Conservation (phyloP, 306 rosid genomes). For the Vicia villosa region DNA sequence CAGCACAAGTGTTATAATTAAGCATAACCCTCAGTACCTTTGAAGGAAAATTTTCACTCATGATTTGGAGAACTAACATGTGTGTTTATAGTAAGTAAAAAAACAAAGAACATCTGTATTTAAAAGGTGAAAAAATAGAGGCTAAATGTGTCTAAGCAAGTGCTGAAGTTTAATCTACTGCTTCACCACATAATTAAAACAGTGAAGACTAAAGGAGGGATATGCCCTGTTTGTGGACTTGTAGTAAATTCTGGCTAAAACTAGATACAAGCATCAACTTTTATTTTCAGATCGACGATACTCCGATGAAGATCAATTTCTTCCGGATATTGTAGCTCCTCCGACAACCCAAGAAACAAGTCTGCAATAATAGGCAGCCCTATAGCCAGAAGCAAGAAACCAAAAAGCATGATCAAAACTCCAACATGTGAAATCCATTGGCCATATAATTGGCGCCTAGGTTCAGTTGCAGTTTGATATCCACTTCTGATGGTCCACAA, state of each 20-base stretch:
- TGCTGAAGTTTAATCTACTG: constrained; percentile 2
- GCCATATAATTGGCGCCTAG: constrained; percentile 3
- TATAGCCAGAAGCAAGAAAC: constrained; percentile 48
- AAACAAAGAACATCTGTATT: background rate
- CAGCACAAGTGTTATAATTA: background rate
- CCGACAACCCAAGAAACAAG: constrained; percentile 48
- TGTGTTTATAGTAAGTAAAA: background rate
- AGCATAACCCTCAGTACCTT: background rate
- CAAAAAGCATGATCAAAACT: constrained; percentile 50
- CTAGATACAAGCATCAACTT: constrained; percentile 6
- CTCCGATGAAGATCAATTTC: constrained; percentile 35
- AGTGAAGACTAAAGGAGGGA: no score
- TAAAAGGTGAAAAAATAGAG: constrained; percentile 2
- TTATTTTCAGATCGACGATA: constrained; percentile 24
- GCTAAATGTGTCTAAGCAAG: background rate
- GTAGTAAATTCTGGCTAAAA: background rate
- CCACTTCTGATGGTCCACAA: constrained; percentile 45
- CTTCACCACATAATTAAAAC: constrained; percentile 4
- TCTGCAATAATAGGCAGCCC: constrained; percentile 61
- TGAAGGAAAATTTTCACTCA: constrained; percentile 2
- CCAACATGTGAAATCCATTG: constrained; percentile 50
- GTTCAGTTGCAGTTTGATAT: constrained; percentile 39
- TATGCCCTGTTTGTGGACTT: no score
- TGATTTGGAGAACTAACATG: no score
- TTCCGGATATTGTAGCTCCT: constrained; percentile 45